Base-by-base conservation (phyloP, 2,329 filamentous ascomycete genomes). In the Tolypocladium endophyticum region DNA sequence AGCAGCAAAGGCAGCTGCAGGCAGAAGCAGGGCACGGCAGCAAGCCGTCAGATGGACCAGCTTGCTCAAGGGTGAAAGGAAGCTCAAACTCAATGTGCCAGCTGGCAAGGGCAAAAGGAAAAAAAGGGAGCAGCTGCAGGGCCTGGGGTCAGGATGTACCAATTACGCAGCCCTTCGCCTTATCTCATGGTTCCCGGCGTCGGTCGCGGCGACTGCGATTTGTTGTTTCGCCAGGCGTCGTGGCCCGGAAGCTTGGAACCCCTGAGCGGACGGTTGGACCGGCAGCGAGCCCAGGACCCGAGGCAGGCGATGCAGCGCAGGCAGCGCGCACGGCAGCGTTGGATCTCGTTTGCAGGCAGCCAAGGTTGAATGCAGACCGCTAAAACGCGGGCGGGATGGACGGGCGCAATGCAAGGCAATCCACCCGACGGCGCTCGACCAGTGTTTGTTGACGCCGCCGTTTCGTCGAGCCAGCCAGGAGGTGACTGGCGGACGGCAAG, bases 151-250 rank as follows among this genome's bases (percentile, higher is more conserved):
- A 66, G 62, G 63, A 63, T 67, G 67, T 67, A 74, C 71, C 72
- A 76, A 74, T 72, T 65, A 69, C 65, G 64, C 64, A 66, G 65
- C 65, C 12, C 68, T 73, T 69, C 69, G 67, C 16, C 56, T 63
- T 73, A 73, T 76, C 72, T 73, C 79, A 80, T 81, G 69, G 69
- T 76, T 75, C 67, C 70, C 67, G 62, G 61, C 62, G 62, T 62
- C 60, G 60, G 64, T 64, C 61, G 64, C 66, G 63, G 64, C 64
- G 63, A 61, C 20, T 70, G 71, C 66, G 64, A 70, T 70, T 71
- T 68, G 68, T 71, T 71, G 70, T 69, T 71, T 69, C 62, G 66
- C 63, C 64, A 63, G 65, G 62, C 62, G 62, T 61, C 61, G 62
- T 61, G 61, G 63, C 57, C 61, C 64, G 61, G 64, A 65, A 59